Percentiles rank a stretch among this genome's conserved stretches.
Evolutionary conservation across 257 asterid genomes (phyloP).

Genomic region (Nicotiana benthamiana): DNA sequence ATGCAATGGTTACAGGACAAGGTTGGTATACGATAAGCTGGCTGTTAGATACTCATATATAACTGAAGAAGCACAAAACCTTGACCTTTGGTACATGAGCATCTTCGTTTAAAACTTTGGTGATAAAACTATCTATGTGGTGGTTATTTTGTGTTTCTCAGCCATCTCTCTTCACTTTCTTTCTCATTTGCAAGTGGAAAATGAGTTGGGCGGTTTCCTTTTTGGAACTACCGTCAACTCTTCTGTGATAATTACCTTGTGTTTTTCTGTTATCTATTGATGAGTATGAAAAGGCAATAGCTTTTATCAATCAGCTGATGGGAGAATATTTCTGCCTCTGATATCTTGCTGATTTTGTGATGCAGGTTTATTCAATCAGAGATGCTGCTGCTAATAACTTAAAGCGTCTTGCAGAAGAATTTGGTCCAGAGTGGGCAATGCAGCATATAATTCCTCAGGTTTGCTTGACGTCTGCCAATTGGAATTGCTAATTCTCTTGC

Average conservation of each 20-base stretch:
- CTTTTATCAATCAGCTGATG: background rate
- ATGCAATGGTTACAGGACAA: slow-evolving; percentile 89
- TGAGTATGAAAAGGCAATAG: background rate
- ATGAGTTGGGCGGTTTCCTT: background rate
- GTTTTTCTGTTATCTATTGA: background rate
- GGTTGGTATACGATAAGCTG: slow-evolving; percentile 27
- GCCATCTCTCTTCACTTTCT: background rate
- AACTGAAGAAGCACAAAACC: background rate
- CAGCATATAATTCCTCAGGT: slow-evolving; percentile 68
- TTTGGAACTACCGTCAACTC: background rate
- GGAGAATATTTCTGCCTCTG: background rate
- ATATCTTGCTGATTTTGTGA: background rate
- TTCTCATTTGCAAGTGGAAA: background rate
- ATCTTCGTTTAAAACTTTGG: background rate
- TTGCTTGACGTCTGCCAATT: background rate
- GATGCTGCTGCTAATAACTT: slow-evolving; percentile 58
- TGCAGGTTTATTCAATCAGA: slow-evolving; percentile 48
- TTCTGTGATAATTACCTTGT: background rate
- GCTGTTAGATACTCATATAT: background rate
- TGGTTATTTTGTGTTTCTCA: background rate
- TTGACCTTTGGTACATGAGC: background rate
- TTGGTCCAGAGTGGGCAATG: slow-evolving; percentile 62
- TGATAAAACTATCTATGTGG: background rate
- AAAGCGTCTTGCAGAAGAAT: slow-evolving; percentile 52
- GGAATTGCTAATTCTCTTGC: background rate